A percentile compares a stretch with the other conserved stretches of the same genome.
phyloP scores from a whole-genome alignment of 2,329 filamentous ascomycete genomes.

The Helotiales sp. region DNA sequence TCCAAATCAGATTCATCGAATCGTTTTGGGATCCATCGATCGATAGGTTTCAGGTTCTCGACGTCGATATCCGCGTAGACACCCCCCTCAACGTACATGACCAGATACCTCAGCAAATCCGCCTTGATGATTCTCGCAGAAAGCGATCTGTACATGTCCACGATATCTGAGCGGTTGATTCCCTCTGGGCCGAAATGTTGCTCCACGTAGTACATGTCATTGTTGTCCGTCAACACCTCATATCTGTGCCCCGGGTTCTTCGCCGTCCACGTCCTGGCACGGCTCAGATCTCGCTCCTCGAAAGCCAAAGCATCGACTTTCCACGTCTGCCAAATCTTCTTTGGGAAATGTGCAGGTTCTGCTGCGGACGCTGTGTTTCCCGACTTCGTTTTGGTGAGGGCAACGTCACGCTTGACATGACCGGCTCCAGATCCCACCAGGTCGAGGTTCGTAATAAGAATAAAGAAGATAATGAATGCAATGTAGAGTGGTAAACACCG shows the following conservation, averaged over 20 bases:
- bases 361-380: not conserved
- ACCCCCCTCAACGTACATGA: conserved; percentile 64
- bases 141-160: conserved; percentile 63
- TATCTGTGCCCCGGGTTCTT: conserved; percentile 68
- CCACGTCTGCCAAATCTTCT: conserved; percentile 81
- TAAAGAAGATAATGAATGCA: conserved; percentile 33
- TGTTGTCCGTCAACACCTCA: conserved; percentile 61
- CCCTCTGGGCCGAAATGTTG: conserved; percentile 68
- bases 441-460: conserved; percentile 33
- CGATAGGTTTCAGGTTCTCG: conserved; percentile 56
- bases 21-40: conserved; percentile 65
- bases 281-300: conserved; percentile 64
- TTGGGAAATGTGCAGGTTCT: conserved; percentile 53
- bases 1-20: conserved; percentile 69
- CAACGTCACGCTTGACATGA: conserved; percentile 13
- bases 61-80: conserved; percentile 65
- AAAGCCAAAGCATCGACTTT: conserved; percentile 71
- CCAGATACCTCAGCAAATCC: conserved; percentile 67
- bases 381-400: conserved; percentile 10
- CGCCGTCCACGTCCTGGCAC: conserved; percentile 66
- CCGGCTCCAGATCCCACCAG: conserved; percentile 23
- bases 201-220: conserved; percentile 70
- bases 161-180: conserved; percentile 69
- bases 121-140: conserved; percentile 70
- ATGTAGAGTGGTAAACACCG: conserved; percentile 39